A percentile compares a stretch with the other conserved stretches of the same genome.
phyloP scores from a whole-genome alignment of 148 eudicot genomes.

The Vaccinium darrowii region DNA sequence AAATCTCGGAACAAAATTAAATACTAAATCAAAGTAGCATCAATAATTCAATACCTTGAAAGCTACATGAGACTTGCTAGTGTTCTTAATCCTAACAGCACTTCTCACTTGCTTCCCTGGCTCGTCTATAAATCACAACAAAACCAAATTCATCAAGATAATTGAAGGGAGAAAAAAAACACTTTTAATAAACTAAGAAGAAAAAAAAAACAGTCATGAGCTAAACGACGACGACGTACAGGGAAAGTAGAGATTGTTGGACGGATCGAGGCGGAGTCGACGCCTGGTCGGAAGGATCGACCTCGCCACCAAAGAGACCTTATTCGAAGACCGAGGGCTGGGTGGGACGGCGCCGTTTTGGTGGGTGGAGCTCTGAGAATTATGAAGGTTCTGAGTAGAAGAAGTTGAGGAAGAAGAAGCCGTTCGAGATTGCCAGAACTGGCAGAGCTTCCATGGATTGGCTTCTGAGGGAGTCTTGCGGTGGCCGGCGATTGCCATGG shows the following conservation, averaged over 20 bases:
- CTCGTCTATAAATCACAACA: conserved; percentile 55
- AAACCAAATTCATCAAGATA: background rate
- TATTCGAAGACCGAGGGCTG: conserved; percentile 19
- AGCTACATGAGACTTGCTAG: conserved; percentile 81
- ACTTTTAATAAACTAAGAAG: background rate
- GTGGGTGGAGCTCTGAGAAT: conserved; percentile 18
- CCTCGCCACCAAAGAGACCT: conserved; percentile 65
- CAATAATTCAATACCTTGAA: conserved; percentile 86
- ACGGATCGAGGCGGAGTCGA: conserved; percentile 77
- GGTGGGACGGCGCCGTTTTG: conserved; percentile 35
- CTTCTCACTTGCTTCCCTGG: conserved; percentile 86
- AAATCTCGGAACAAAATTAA: background rate
- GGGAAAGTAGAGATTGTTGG: conserved; percentile 71
- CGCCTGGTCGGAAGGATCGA: conserved; percentile 65
- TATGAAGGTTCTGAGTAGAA: conserved; percentile 50
- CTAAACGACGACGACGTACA: conserved; percentile 36
- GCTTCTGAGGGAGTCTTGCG: conserved; percentile 26
- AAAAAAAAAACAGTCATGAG: background rate
- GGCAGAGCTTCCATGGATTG: conserved; percentile 51
- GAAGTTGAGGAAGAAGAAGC: conserved; percentile 50
- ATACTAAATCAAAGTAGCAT: background rate
- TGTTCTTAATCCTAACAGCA: conserved; percentile 79
- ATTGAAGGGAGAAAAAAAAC: too few species aligned
- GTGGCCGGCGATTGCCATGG: conserved; percentile 47
- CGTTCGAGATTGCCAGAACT: conserved; percentile 56